These are phyloP conservation scores for Oryza rufipogon DNA, from an alignment of 176 grass and related monocot genomes.

Conservation along the genomic window DNA sequence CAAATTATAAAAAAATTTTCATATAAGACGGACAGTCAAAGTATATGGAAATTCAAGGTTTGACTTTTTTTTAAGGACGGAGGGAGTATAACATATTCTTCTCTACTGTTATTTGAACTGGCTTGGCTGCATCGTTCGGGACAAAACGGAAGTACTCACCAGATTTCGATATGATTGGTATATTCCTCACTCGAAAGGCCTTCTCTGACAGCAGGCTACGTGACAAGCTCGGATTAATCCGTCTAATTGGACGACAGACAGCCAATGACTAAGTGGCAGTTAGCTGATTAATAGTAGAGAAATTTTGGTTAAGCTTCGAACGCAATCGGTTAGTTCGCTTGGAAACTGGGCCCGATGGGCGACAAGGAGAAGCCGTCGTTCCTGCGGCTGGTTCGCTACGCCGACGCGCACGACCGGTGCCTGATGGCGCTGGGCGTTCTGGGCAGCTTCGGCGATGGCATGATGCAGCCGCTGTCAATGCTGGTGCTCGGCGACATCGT, in stretches of 20 bases:
- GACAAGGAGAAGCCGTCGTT: constrained; percentile 29
- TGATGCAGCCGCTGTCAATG: constrained; percentile 59
- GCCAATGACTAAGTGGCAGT: neutral
- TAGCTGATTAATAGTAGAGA: neutral
- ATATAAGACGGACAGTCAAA: no score
- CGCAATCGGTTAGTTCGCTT: neutral
- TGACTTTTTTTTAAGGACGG: no score
- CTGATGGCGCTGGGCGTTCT: constrained; percentile 48
- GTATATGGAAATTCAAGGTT: no score
- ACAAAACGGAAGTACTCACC: neutral
- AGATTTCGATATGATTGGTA: neutral
- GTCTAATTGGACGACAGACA: neutral
- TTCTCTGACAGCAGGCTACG: neutral
- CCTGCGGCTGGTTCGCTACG: constrained; percentile 44
- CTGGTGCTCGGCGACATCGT: constrained; percentile 54
- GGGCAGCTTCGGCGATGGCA: constrained; percentile 61
- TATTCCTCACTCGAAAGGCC: constrained; percentile 28
- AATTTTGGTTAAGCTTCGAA: neutral
- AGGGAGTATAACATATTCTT: neutral
- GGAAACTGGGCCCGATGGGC: neutral
- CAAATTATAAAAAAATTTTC: no score
- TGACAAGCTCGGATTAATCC: constrained; percentile 11
- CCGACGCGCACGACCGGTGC: constrained; percentile 40
- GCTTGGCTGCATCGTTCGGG: neutral
- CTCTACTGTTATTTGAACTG: neutral